Percentiles rank a stretch among this genome's conserved stretches.
Evolutionary conservation across 768 basidiomycete species (phyloP).

Genomic region (Lactarius vividus): DNA sequence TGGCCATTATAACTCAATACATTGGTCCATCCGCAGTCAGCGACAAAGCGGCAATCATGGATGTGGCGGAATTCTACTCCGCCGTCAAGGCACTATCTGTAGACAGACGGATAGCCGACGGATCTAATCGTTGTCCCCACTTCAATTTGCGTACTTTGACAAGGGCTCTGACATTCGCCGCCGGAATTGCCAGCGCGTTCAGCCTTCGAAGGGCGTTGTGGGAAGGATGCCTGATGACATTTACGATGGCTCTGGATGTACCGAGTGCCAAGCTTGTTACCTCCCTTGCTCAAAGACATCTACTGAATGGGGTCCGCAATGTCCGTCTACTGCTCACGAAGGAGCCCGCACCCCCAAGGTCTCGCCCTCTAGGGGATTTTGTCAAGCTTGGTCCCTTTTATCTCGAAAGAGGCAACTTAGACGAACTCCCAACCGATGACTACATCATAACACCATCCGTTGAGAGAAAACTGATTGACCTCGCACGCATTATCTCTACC

Average conservation of each 20-base stretch:
- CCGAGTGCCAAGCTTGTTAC: constrained; percentile 66
- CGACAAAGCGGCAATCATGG: constrained; percentile 84
- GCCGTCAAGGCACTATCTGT: constrained; percentile 75
- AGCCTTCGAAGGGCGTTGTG: constrained; percentile 84
- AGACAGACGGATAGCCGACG: constrained; percentile 81
- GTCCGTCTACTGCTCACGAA: constrained; percentile 68
- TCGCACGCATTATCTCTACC: constrained; percentile 88
- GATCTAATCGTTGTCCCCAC: constrained; percentile 88
- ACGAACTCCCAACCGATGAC: constrained; percentile 62
- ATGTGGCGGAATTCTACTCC: constrained; percentile 88
- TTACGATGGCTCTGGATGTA: constrained; percentile 89
- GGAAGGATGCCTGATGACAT: constrained; percentile 98
- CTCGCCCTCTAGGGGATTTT: constrained; percentile 51
- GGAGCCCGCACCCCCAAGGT: constrained; percentile 55
- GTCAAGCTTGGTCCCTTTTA: constrained; percentile 92
- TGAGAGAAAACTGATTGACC: constrained; percentile 86
- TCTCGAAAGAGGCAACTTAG: constrained; percentile 72
- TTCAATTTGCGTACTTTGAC: constrained; percentile 96
- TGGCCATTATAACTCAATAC: constrained; percentile 85
- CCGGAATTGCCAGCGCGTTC: constrained; percentile 73
- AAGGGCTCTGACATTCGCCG: constrained; percentile 86
- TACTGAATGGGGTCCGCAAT: constrained; percentile 80
- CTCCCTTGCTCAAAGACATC: constrained; percentile 67
- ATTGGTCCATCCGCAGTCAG: constrained; percentile 79
- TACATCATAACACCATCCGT: constrained; percentile 97